These are phyloP conservation scores for Dictyostelium brefeldianum DNA, from an alignment of 78 protist species.

Conservation along the genomic window DNA sequence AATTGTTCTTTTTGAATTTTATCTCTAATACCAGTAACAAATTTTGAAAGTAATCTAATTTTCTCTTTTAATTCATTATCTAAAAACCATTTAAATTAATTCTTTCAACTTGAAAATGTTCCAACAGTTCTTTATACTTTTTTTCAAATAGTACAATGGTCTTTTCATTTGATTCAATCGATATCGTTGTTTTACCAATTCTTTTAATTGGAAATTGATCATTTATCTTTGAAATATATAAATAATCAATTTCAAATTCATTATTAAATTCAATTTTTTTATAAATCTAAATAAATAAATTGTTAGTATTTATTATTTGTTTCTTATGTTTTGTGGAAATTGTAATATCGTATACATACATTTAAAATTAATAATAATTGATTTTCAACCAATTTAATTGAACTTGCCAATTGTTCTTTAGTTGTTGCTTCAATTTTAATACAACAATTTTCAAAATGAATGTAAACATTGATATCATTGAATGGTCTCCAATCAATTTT, in stretches of 20 bases:
- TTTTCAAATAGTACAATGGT: background rate
- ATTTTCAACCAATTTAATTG: background rate
- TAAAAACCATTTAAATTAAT: background rate
- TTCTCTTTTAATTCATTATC: background rate
- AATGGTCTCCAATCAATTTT: background rate
- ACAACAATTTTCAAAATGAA: background rate
- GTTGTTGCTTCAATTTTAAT: slow-evolving; percentile 14
- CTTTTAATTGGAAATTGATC: too few relatives aligned
- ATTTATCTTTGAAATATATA: too few relatives aligned
- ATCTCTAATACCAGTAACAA: too few relatives aligned
- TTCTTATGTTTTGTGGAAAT: too few relatives aligned
- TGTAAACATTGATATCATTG: background rate
- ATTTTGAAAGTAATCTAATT: too few relatives aligned
- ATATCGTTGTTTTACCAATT: background rate
- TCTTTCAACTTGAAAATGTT: background rate
- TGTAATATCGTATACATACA: too few relatives aligned
- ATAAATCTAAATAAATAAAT: too few relatives aligned
- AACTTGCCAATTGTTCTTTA: background rate
- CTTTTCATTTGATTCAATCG: background rate
- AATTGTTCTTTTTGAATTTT: background rate
- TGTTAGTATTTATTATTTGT: too few relatives aligned
- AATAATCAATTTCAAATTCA: too few relatives aligned
- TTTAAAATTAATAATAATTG: too few relatives aligned
- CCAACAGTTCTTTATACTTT: background rate
- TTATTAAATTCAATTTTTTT: too few relatives aligned